Base-by-base conservation (phyloP, 116 monocot genomes). In the Trichopus zeylanicus region DNA sequence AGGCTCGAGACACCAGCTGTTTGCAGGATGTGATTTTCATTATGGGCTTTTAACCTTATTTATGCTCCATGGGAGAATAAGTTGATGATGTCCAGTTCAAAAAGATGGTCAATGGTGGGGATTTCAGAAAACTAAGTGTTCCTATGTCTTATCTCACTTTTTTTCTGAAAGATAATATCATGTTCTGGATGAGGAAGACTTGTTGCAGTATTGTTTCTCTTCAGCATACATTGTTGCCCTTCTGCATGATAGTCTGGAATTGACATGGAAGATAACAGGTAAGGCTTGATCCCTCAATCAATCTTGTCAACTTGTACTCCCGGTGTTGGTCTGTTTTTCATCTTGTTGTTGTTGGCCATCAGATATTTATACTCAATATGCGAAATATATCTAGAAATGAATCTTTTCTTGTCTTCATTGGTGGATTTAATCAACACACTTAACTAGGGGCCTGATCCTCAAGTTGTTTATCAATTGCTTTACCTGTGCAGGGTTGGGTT, bases 171-270 rank as follows among this genome's bases (percentile, higher is more conserved):
- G n/a, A n/a, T n/a, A 63, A 56, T 74, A 87, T 58, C 68, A 67
- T 67, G 48, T 29, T 64, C 18, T 66, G 7, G 58, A 64, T 3
- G 87, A 84, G 25, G 84, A 77, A 49, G 84, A 81, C 56, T 66
- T 97, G 33, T 35, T 70, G 55, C 81, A 65, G 7, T 97, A 87
- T 71, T 97, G 97, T 75, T 97, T 97, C 72, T 97, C 97, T 57
- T 82, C 91, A 53, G 97, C 97, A 52, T 97, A 97, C 55, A 91
- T 97, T 49, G 87, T 97, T 16, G 87, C 97, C 23, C 70, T 95
- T 39, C 68, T 95, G 23, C 86, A 95, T 48, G 87, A 90, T 64
- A 75, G 74, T 66, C 83, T 71, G 84, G 84, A 51, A 67, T 90
- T 42, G 60, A 78, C 18, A 52, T 97, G 72, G 69, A 81, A 26